A percentile compares a stretch with the other conserved stretches of the same genome.
phyloP scores from a whole-genome alignment of 2,329 filamentous ascomycete genomes.

The Coniosporium tulheliwenetii region DNA sequence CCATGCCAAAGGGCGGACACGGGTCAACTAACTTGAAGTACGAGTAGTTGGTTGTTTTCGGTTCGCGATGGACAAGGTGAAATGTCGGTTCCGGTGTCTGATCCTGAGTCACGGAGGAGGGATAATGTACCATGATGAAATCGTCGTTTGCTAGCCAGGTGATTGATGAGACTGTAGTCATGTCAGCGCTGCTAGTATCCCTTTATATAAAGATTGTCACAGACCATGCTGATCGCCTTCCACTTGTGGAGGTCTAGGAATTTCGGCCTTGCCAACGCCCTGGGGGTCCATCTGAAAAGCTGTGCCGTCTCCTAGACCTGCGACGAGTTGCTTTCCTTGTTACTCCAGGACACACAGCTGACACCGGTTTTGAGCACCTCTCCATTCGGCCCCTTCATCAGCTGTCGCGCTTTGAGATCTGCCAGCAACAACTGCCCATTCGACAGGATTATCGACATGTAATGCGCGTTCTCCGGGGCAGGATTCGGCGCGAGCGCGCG shows the following conservation, averaged over 20 bases:
- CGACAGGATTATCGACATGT: constrained; percentile 66
- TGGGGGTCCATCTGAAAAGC: constrained; percentile 72
- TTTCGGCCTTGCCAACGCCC: constrained; percentile 59
- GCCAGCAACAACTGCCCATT: constrained; percentile 74
- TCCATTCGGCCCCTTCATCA: constrained; percentile 44
- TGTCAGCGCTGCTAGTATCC: constrained; percentile 1
- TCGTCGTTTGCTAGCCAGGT: constrained; percentile 80
- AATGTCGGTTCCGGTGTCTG: constrained; percentile 50
- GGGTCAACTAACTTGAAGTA: constrained; percentile 64
- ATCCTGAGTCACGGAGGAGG: constrained; percentile 39
- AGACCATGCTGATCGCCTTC: constrained; percentile 50
- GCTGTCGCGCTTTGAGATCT: constrained; percentile 53
- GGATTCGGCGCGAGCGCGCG: constrained; percentile 71
- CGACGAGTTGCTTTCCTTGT: constrained; percentile 82
- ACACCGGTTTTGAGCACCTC: constrained; percentile 54
- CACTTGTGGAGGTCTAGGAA: constrained; percentile 60
- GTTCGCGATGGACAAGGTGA: constrained; percentile 59
- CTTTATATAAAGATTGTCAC: constrained; percentile 13
- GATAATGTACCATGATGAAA: constrained; percentile 67
- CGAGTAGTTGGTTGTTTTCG: constrained; percentile 40
- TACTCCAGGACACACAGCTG: constrained; percentile 81
- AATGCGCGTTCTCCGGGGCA: constrained; percentile 51
- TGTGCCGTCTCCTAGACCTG: constrained; percentile 67
- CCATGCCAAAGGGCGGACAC: constrained; percentile 54
- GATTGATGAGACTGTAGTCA: constrained; percentile 52